Evolutionary conservation across 306 rosid genomes (phyloP).

Genomic region (Vachellia pachyceras): DNA sequence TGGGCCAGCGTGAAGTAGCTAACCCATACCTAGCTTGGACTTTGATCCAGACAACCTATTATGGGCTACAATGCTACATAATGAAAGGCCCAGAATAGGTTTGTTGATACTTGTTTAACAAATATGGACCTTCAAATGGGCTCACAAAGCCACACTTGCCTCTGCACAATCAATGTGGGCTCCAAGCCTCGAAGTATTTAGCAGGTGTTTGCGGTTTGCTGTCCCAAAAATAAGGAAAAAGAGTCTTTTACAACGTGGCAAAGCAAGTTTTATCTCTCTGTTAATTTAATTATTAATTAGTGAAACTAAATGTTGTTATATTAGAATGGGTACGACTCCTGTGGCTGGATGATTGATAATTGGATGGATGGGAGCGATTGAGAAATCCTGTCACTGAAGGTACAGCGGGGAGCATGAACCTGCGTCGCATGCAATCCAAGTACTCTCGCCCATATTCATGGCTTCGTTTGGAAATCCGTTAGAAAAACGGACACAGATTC

Average conservation of each 20-base stretch:
- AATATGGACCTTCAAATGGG: background rate
- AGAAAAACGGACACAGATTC: no score
- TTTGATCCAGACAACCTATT: background rate
- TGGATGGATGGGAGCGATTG: background rate
- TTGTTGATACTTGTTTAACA: background rate
- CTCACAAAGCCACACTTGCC: background rate
- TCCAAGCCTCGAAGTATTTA: background rate
- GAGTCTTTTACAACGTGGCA: no score
- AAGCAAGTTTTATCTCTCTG: no score
- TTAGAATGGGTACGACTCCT: background rate
- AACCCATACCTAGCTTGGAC: background rate
- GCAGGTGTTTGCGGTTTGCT: no score
- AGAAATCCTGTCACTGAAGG: background rate
- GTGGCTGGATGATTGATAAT: background rate
- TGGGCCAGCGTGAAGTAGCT: background rate
- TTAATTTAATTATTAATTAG: no score
- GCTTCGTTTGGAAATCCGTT: no score
- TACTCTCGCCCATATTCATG: background rate
- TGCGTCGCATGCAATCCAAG: constrained; percentile 11
- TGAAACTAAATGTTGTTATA: no score
- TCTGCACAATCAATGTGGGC: background rate
- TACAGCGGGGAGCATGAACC: background rate
- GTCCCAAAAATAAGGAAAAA: no score
- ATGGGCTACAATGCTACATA: background rate
- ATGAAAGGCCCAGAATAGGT: background rate